Evolutionary conservation across 2,329 filamentous ascomycete species (phyloP).

Genomic region (Penicillium crustosum): DNA sequence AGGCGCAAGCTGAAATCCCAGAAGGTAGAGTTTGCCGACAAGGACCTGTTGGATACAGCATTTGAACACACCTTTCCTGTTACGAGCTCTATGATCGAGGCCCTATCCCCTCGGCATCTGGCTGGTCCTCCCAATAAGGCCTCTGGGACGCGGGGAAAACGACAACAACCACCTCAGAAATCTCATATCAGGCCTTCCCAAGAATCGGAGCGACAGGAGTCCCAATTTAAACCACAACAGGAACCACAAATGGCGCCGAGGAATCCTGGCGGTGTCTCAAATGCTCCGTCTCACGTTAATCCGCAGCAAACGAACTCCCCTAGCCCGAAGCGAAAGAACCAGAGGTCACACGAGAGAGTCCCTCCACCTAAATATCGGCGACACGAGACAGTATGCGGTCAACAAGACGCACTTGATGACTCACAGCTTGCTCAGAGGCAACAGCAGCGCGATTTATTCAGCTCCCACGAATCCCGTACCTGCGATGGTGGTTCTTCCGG

Average conservation of each 20-base stretch:
- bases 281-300: background rate
- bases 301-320: background rate
- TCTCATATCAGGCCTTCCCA: background rate
- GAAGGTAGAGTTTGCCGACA: background rate
- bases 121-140: background rate
- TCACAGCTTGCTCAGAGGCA: background rate
- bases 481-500: background rate
- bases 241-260: background rate
- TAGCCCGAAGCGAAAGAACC: background rate
- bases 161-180: background rate
- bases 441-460: background rate
- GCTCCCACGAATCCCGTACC: background rate
- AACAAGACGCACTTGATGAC: background rate
- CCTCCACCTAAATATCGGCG: background rate
- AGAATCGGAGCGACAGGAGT: background rate
- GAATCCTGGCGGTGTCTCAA: no score
- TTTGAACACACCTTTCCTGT: background rate
- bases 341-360: background rate
- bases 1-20: background rate
- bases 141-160: background rate
- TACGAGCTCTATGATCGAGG: background rate
- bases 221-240: background rate
- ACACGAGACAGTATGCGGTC: no score
- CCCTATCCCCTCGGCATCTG: background rate
- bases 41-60: background rate